These are phyloP conservation scores for Mycena indigotica DNA, from an alignment of 768 basidiomycete species.

Conservation along the genomic window DNA sequence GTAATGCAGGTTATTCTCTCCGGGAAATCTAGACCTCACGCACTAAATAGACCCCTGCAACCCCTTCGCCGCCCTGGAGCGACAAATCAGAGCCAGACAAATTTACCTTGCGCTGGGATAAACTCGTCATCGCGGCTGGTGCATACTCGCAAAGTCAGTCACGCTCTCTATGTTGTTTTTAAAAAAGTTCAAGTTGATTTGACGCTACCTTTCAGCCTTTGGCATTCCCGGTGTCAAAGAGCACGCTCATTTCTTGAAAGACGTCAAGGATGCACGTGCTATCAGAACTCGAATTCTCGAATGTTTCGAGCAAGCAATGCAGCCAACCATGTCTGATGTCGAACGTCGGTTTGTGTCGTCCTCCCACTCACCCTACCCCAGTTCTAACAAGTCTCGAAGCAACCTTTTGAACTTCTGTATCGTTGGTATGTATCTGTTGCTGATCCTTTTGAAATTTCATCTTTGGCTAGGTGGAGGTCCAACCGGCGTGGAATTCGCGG, in stretches of 20 bases:
- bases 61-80: constrained; percentile 43
- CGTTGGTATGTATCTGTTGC: constrained; percentile 51
- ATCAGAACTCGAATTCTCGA: constrained; percentile 77
- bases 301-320: constrained; percentile 86
- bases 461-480: constrained; percentile 62
- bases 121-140: constrained; percentile 82
- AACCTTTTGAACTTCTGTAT: constrained; percentile 85
- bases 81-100: constrained; percentile 24
- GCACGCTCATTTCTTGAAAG: constrained; percentile 80
- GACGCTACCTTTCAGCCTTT: constrained; percentile 60
- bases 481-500: constrained; percentile 82
- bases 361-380: not conserved
- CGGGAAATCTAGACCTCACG: not conserved
- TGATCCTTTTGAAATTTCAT: constrained; percentile 4
- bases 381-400: constrained; percentile 26
- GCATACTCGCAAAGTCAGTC: constrained; percentile 79
- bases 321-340: constrained; percentile 73
- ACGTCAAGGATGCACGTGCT: constrained; percentile 71
- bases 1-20: constrained; percentile 41
- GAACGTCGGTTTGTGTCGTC: constrained; percentile 46
- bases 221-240: constrained; percentile 77
- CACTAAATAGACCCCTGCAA: constrained; percentile 59
- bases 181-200: constrained; percentile 6
- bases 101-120: constrained; percentile 73
- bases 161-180: not conserved